Base-by-base conservation (phyloP, 148 eudicot species). In the Limonium bicolor region DNA sequence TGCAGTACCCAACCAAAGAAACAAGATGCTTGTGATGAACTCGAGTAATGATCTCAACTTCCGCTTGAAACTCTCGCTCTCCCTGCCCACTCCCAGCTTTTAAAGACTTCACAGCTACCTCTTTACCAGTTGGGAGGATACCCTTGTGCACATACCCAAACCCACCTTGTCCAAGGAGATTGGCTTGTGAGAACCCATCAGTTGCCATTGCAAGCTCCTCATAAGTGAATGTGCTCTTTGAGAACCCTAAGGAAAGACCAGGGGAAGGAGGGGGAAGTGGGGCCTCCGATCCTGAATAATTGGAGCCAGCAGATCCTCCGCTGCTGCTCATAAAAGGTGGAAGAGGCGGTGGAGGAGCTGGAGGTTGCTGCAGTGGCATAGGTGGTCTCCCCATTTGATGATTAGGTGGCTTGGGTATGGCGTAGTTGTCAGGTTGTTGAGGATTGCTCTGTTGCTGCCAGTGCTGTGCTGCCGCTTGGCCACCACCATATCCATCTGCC, bases 11-110 rank as follows among this genome's bases (percentile, higher is more conserved):
- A 64, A 88, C 94, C 54, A 88, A 62, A n/a, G 97, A 74, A 51
- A 88, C 97, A 46, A 88, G 94, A 75, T 88, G 94, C 51, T 80
- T 88, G 63, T 88, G 94, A 67, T 88, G 97, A 18, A 88, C 97
- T 35, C 97, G 77, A 53, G 90, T 88, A 52, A 88, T 88, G 41
- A 79, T 88, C 58, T 88, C 96, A 58, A 88, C 92, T 63, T 88
- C 96, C 1, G 94, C 94, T 50, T 88, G 86, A 55, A 88, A 88
- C 55, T 88, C 94, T 3, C 94, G 77, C 39, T 88, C 96, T 11
- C 96, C 96, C 46, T 88, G 96, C 22, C 90, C 96, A 56, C 94
- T 80, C 21, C 71, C 92, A 27, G 81, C 68, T 66, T 83, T 88
- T 35, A 88, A 74, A 50, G 83, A 77, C 72, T 88, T 88, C 25